Percentiles rank a stretch among this genome's conserved stretches.
Evolutionary conservation across 1,139 yeast species (phyloP).

Genomic region (Geotrichum citri-aurantii): DNA sequence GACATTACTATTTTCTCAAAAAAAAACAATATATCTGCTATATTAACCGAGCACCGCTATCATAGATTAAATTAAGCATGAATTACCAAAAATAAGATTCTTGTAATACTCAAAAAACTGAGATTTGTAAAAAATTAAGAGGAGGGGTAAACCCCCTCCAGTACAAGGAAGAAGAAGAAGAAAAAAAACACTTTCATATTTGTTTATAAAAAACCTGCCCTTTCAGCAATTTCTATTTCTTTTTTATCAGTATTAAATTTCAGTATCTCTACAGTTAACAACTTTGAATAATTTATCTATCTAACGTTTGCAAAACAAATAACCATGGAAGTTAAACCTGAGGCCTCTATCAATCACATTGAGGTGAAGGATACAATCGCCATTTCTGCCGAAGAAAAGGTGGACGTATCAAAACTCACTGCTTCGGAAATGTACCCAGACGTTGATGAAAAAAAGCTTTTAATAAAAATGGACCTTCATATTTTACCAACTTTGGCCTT

Average conservation of each 20-base stretch:
- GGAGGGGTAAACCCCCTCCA: too few relatives aligned
- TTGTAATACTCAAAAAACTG: too few relatives aligned
- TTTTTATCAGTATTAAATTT: background rate
- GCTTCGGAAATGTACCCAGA: conserved; percentile 11
- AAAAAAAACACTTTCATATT: too few relatives aligned
- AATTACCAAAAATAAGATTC: background rate
- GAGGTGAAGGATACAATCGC: background rate
- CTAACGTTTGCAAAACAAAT: background rate
- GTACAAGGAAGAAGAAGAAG: background rate
- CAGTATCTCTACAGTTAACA: background rate
- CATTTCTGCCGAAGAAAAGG: background rate
- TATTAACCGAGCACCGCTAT: background rate
- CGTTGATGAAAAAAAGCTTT: conserved; percentile 16
- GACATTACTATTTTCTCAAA: background rate
- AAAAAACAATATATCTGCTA: background rate
- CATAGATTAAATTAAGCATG: background rate
- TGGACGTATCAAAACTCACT: conserved; percentile 8
- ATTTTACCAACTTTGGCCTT: conserved; percentile 36
- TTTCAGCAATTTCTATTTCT: background rate
- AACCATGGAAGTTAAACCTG: background rate
- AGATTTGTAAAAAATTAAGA: too few relatives aligned
- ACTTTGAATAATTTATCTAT: background rate
- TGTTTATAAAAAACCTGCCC: background rate
- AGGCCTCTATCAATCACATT: background rate
- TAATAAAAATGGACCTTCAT: conserved; percentile 24